phyloP scores from a whole-genome alignment of 805 yeast genomes.

The Schizosaccharomyces japonicus region DNA sequence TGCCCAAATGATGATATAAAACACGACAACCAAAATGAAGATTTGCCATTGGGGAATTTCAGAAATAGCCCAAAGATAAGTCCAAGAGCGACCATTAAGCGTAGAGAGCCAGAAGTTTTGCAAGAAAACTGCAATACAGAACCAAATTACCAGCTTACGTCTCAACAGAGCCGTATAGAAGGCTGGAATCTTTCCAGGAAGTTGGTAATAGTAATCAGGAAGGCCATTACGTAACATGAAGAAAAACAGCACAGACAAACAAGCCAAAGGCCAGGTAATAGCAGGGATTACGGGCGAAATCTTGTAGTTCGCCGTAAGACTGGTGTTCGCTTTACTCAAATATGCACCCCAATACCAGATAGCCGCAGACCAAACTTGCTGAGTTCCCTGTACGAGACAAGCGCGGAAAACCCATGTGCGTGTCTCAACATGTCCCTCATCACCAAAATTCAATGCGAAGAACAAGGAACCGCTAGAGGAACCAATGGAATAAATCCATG shows the following conservation, averaged over 20 bases:
- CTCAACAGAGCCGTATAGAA: conserved; percentile 4
- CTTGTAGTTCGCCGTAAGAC: not conserved
- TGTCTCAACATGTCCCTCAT: not conserved
- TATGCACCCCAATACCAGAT: conserved; percentile 5
- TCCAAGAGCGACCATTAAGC: conserved; percentile 1
- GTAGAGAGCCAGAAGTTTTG: conserved; percentile 5
- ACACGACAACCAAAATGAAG: not conserved
- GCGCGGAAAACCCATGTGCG: conserved; percentile 5
- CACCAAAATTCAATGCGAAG: conserved; percentile 5
- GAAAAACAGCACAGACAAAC: not conserved
- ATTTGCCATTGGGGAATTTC: not conserved
- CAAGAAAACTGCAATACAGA: not conserved
- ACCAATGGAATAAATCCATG: not conserved
- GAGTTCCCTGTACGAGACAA: conserved; percentile 4
- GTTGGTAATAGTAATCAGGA: not conserved
- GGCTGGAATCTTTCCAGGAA: conserved; percentile 2
- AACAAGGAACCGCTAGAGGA: conserved; percentile 4
- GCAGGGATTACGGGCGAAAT: conserved; percentile 1
- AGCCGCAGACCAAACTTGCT: conserved; percentile 5
- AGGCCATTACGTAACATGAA: not conserved
- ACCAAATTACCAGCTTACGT: conserved; percentile 3
- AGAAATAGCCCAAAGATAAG: not conserved
- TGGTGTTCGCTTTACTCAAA: not conserved
- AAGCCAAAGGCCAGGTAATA: conserved; percentile 3
- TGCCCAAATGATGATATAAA: conserved; percentile 2